phyloP scores from a whole-genome alignment of 2,329 filamentous ascomycete species.

The Fusarium sp. region DNA sequence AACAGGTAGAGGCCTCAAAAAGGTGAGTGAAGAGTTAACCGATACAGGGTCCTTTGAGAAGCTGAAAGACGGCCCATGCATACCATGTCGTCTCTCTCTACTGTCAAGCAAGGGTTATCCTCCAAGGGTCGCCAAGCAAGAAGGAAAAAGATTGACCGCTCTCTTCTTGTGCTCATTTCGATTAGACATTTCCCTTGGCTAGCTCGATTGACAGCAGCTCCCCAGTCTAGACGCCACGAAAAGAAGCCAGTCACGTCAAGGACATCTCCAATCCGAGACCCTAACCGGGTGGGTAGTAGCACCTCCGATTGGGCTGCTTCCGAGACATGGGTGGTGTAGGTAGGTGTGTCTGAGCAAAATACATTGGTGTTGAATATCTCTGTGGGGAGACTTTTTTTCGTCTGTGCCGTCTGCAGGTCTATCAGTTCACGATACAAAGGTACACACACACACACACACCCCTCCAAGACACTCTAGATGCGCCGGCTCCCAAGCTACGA shows the following conservation, averaged over 20 bases:
- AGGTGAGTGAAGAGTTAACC: not conserved
- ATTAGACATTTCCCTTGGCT: not conserved
- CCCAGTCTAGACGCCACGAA: not conserved
- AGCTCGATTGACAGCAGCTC: not conserved
- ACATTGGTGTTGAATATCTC: not conserved
- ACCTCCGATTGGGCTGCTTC: not conserved
- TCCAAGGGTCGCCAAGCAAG: not conserved
- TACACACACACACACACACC: not conserved
- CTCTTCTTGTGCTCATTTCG: not conserved
- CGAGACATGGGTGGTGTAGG: slow-evolving; percentile 12
- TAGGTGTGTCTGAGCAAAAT: not conserved
- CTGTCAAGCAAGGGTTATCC: not conserved
- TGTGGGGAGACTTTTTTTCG: not conserved
- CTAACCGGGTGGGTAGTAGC: not conserved
- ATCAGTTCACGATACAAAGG: not conserved
- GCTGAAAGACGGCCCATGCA: not conserved
- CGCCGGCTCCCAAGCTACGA: slow-evolving; percentile 11
- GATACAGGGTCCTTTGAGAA: not conserved
- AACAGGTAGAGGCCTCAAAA: not conserved
- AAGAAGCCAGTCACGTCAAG: not conserved
- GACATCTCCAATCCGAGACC: not conserved
- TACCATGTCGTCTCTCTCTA: not conserved
- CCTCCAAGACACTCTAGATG: not conserved
- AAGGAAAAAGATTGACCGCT: not conserved
- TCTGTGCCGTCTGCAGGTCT: not conserved